These are phyloP conservation scores for Cercospora berteroae DNA, from an alignment of 2,329 filamentous ascomycete genomes.

Conservation along the genomic window DNA sequence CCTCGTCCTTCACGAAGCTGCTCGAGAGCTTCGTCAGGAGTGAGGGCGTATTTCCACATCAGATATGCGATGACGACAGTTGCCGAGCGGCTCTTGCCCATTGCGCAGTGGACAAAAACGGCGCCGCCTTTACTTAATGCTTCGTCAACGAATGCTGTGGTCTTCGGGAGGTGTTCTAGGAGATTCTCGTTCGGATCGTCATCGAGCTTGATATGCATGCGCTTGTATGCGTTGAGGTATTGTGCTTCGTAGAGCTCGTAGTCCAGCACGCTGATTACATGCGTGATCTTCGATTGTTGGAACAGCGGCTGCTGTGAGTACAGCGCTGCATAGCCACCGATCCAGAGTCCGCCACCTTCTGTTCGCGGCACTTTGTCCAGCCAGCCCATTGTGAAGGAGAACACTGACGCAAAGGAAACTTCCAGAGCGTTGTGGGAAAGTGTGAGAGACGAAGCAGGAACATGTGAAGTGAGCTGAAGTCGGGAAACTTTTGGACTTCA, in stretches of 20 bases:
- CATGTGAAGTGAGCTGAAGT: slow-evolving; percentile 1
- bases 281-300: slow-evolving; percentile 72
- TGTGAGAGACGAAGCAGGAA: not conserved
- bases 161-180: slow-evolving; percentile 69
- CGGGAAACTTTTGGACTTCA: slow-evolving; percentile 1
- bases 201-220: slow-evolving; percentile 78
- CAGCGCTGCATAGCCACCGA: slow-evolving; percentile 43
- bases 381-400: slow-evolving; percentile 39
- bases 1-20: slow-evolving; percentile 68
- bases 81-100: slow-evolving; percentile 91
- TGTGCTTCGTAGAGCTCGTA: slow-evolving; percentile 59
- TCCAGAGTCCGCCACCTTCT: slow-evolving; percentile 38
- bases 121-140: slow-evolving; percentile 62
- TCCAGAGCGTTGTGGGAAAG: not conserved
- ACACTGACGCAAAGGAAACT: not conserved
- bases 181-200: slow-evolving; percentile 87
- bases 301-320: slow-evolving; percentile 56
- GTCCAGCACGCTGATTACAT: slow-evolving; percentile 61
- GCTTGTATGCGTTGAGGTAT: slow-evolving; percentile 55
- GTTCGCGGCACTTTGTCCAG: slow-evolving; percentile 41
- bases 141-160: slow-evolving; percentile 73
- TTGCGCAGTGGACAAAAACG: slow-evolving; percentile 75
- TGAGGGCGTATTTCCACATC: slow-evolving; percentile 56
- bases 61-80: slow-evolving; percentile 80
- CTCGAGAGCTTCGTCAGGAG: slow-evolving; percentile 63